phyloP scores from a whole-genome alignment of 1,284 basidiomycete genomes.

The Porogramme epimiltina region DNA sequence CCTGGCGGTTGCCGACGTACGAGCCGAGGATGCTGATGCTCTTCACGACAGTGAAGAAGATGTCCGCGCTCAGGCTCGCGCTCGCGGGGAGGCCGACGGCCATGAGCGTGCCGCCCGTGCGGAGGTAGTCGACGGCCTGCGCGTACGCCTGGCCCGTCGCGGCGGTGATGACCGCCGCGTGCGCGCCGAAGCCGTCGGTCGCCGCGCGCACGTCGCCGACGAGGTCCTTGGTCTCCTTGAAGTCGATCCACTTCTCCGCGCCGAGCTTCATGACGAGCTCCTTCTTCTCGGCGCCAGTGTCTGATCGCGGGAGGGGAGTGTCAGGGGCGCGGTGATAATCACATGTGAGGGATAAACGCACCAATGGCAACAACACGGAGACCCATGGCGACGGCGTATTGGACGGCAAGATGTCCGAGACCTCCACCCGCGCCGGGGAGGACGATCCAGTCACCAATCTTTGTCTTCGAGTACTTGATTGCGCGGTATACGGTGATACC shows the following conservation, averaged over 20 bases:
- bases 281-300: conserved; percentile 78
- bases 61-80: conserved; percentile 64
- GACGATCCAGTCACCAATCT: conserved; percentile 80
- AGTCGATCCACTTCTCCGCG: conserved; percentile 82
- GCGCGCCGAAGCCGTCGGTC: conserved; percentile 75
- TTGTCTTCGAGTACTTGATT: conserved; percentile 72
- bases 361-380: conserved; percentile 82
- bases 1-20: conserved; percentile 79
- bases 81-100: conserved; percentile 74
- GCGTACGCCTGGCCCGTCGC: conserved; percentile 63
- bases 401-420: conserved; percentile 74
- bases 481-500: conserved; percentile 86
- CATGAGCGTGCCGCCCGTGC: conserved; percentile 71
- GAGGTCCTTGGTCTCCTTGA: conserved; percentile 63
- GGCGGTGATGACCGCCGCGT: conserved; percentile 73
- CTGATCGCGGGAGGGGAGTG: conserved; percentile 31
- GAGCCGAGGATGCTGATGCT: conserved; percentile 71
- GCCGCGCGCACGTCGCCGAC: conserved; percentile 62
- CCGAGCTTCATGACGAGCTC: conserved; percentile 70
- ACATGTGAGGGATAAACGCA: conserved; percentile 50
- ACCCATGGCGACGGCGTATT: conserved; percentile 78
- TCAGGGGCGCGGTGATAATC: conserved; percentile 57
- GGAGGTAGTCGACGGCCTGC: conserved; percentile 75
- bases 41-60: conserved; percentile 81
- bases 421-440: conserved; percentile 81